Conservation (phyloP, 805 yeast genomes). For the Huiozyma sinensis region DNA sequence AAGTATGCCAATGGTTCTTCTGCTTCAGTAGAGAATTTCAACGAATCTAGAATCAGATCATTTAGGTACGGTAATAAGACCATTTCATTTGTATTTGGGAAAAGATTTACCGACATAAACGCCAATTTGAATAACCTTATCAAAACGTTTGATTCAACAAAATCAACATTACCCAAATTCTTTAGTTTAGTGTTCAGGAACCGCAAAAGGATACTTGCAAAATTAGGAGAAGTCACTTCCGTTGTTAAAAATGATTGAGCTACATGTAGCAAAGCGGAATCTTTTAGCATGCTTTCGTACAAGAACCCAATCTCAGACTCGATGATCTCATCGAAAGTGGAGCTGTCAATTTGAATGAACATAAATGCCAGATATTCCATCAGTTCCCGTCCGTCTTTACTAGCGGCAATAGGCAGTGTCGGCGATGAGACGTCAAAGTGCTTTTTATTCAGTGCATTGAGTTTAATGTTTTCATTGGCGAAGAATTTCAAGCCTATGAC, state of each 20-base stretch:
- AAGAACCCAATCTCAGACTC: slow-evolving; percentile 68
- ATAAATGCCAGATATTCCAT: slow-evolving; percentile 94
- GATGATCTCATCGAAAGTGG: slow-evolving; percentile 88
- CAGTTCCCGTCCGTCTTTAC: slow-evolving; percentile 87
- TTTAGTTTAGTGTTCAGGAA: slow-evolving; percentile 65
- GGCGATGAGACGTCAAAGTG: slow-evolving; percentile 66
- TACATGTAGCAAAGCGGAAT: slow-evolving; percentile 77
- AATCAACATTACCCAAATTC: slow-evolving; percentile 72
- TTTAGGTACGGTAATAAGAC: slow-evolving; percentile 84
- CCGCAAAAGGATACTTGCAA: slow-evolving; percentile 70
- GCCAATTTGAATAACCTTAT: slow-evolving; percentile 83
- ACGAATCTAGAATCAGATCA: slow-evolving; percentile 67
- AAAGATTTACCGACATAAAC: slow-evolving; percentile 90
- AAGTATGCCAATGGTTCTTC: slow-evolving; percentile 88
- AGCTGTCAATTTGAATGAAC: slow-evolving; percentile 87
- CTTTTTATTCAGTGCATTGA: slow-evolving; percentile 18
- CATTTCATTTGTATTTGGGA: slow-evolving; percentile 77
- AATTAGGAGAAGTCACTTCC: slow-evolving; percentile 88
- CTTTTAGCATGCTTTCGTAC: slow-evolving; percentile 68
- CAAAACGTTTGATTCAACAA: slow-evolving; percentile 66
- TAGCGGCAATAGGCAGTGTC: slow-evolving; percentile 71
- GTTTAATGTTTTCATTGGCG: slow-evolving; percentile 32
- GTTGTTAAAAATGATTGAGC: slow-evolving; percentile 92
- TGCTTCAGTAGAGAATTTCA: slow-evolving; percentile 71
- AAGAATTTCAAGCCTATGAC: slow-evolving; percentile 72